Percentiles rank a stretch among this genome's conserved stretches.
Conservation (phyloP, 331 rosid genomes). For the Saraca asoca region DNA sequence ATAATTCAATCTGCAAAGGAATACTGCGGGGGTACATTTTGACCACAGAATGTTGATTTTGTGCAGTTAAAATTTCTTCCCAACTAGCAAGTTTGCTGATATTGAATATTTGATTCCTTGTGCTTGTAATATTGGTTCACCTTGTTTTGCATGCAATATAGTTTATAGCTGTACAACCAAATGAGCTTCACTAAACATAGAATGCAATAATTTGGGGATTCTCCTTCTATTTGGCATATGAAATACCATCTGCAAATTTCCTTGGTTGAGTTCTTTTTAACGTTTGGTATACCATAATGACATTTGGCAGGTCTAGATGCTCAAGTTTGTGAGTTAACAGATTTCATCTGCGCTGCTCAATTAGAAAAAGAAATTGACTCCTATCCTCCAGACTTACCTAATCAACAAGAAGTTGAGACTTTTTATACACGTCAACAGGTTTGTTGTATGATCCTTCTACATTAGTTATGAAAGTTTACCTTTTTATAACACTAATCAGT, state of each 20-base stretch:
- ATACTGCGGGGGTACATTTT: no score
- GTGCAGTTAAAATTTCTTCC: no score
- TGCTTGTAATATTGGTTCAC: not conserved
- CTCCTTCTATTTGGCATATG: not conserved
- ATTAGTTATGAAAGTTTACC: not conserved
- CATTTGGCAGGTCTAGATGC: conserved; percentile 37
- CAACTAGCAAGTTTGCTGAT: no score
- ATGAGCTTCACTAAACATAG: conserved; percentile 5
- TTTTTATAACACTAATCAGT: no score
- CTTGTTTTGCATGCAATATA: not conserved
- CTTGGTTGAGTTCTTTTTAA: not conserved
- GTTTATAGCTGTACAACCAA: not conserved
- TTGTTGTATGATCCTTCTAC: not conserved
- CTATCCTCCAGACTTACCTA: not conserved
- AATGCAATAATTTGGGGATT: not conserved
- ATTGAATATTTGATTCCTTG: no score
- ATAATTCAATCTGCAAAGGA: no score
- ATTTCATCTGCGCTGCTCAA: conserved; percentile 39
- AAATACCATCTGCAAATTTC: not conserved
- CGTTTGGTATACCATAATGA: conserved; percentile 1
- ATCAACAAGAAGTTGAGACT: conserved; percentile 1
- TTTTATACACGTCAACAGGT: conserved; percentile 5
- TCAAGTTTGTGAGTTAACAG: conserved; percentile 30
- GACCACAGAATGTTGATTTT: no score
- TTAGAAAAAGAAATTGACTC: conserved; percentile 25